Conservation (phyloP, 768 basidiomycete species). For the Panaeolus papilionaceus region DNA sequence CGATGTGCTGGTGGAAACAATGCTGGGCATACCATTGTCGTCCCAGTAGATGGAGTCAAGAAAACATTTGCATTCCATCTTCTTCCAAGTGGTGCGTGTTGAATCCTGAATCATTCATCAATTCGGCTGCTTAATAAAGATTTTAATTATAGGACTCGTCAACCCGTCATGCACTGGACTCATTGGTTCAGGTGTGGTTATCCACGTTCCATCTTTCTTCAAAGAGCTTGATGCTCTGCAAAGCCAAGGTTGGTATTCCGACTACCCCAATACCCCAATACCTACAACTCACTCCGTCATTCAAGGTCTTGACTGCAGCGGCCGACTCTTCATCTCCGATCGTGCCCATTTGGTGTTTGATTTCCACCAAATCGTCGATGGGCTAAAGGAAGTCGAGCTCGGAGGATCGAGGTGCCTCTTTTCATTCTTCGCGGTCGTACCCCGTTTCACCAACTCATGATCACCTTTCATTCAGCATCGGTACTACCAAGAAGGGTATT, state of each 20-base stretch:
- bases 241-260: slow-evolving; percentile 66
- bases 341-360: slow-evolving; percentile 98
- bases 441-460: slow-evolving; percentile 17
- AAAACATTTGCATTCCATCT: slow-evolving; percentile 96
- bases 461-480: slow-evolving; percentile 64
- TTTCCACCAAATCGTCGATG: slow-evolving; percentile 99
- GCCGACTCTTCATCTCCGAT: slow-evolving; percentile 91
- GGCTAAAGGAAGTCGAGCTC: slow-evolving; percentile 96
- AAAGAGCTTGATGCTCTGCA: slow-evolving; percentile 87
- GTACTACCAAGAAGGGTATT: slow-evolving; percentile 97
- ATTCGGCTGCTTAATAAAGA: slow-evolving; percentile 20
- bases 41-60: slow-evolving; percentile 70
- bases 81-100: slow-evolving; percentile 81
- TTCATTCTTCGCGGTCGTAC: background rate
- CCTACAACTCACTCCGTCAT: background rate
- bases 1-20: slow-evolving; percentile 99
- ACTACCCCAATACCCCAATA: background rate
- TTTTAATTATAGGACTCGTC: slow-evolving; percentile 65
- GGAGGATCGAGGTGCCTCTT: slow-evolving; percentile 76
- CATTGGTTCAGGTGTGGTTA: slow-evolving; percentile 95
- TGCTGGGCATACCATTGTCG: slow-evolving; percentile 98
- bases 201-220: slow-evolving; percentile 96
- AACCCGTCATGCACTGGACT: slow-evolving; percentile 86
- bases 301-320: slow-evolving; percentile 83
- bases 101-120: background rate